phyloP scores from a whole-genome alignment of 257 asterid genomes.

The Anisodus tanguticus region DNA sequence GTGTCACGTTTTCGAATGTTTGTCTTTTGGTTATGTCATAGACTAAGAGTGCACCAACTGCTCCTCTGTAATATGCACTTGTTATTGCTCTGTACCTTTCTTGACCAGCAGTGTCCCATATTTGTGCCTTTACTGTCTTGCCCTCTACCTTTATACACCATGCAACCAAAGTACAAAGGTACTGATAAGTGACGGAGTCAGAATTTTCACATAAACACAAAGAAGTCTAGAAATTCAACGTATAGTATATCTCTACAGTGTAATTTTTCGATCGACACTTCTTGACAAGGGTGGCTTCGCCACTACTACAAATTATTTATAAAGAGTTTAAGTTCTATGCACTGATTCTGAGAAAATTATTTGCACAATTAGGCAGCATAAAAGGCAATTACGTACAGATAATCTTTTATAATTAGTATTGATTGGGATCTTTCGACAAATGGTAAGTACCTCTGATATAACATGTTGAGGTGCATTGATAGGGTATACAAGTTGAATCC shows the following conservation, averaged over 20 bases:
- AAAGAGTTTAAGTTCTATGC: no score
- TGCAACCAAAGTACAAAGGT: neutral
- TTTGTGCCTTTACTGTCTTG: slow-evolving; percentile 57
- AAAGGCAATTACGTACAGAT: no score
- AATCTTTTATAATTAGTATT: no score
- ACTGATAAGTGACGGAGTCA: neutral
- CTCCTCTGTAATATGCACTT: slow-evolving; percentile 58
- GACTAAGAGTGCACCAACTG: slow-evolving; percentile 56
- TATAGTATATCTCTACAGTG: neutral
- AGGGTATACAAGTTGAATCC: no score
- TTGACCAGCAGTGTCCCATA: slow-evolving; percentile 70
- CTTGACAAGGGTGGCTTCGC: no score
- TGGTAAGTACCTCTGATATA: no score
- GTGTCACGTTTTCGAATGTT: slow-evolving; percentile 50
- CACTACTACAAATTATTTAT: no score
- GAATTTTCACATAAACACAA: neutral
- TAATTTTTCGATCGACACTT: no score
- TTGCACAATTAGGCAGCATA: no score
- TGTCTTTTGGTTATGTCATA: slow-evolving; percentile 56
- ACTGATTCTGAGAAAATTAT: no score
- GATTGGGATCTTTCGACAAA: no score
- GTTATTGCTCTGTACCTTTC: slow-evolving; percentile 61
- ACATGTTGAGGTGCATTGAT: no score
- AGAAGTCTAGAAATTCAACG: neutral
- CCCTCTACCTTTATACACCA: slow-evolving; percentile 46